These are phyloP conservation scores for Monosporascus sp. DNA, from an alignment of 2,329 filamentous ascomycete genomes.

Conservation along the genomic window DNA sequence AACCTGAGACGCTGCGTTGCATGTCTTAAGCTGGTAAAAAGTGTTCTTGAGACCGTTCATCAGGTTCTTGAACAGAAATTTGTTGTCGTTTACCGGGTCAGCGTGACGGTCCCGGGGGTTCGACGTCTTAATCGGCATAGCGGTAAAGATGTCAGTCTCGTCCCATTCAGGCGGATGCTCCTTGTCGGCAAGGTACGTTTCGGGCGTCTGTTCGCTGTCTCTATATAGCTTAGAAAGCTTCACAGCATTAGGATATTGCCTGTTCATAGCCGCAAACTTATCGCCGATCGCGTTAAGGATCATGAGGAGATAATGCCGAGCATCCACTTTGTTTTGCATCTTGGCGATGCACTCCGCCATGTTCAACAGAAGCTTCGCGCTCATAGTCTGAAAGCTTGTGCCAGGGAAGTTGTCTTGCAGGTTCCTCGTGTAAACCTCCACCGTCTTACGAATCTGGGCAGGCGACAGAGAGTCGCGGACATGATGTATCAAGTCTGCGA, in stretches of 20 bases:
- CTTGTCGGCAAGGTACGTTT: constrained; percentile 81
- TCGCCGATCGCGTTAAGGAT: constrained; percentile 97
- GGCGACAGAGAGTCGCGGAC: constrained; percentile 83
- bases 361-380: constrained; percentile 90
- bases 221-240: constrained; percentile 80
- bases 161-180: constrained; percentile 88
- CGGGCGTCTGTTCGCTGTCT: constrained; percentile 55
- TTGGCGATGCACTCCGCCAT: constrained; percentile 98
- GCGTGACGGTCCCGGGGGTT: constrained; percentile 84
- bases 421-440: constrained; percentile 96
- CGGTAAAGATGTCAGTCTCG: constrained; percentile 94
- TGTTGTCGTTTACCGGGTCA: constrained; percentile 93
- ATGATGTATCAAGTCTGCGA: constrained; percentile 96
- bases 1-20: constrained; percentile 70
- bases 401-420: constrained; percentile 93
- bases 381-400: constrained; percentile 99
- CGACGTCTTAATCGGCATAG: constrained; percentile 92
- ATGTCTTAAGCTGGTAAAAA: constrained; percentile 89
- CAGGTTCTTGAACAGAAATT: constrained; percentile 94
- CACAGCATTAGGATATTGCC: constrained; percentile 89
- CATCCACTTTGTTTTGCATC: constrained; percentile 87
- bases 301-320: constrained; percentile 92
- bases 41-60: constrained; percentile 95
- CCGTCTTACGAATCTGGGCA: constrained; percentile 90
- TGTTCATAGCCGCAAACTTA: constrained; percentile 97